phyloP scores from a whole-genome alignment of 2,329 filamentous ascomycete genomes.

The Zymoseptoria passerinii region DNA sequence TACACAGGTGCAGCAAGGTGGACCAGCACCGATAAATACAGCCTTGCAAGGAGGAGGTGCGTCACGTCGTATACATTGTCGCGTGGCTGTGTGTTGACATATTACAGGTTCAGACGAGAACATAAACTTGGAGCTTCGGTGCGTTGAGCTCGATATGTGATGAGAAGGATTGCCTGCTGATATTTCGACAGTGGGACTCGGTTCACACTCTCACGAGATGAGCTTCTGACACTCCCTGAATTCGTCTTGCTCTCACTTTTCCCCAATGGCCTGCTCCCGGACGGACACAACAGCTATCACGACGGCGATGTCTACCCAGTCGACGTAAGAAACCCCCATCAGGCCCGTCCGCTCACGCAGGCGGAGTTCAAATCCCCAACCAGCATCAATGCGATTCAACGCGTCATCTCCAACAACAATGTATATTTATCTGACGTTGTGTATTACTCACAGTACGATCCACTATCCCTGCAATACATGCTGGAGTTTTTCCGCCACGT shows the following conservation, averaged over 20 bases:
- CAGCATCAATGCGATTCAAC: constrained; percentile 32
- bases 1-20: constrained; percentile 95
- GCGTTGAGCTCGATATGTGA: constrained; percentile 29
- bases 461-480: constrained; percentile 95
- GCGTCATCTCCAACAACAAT: constrained; percentile 35
- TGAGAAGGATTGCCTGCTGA: constrained; percentile 11
- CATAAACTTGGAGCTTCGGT: constrained; percentile 91
- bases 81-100: not conserved
- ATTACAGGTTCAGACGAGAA: constrained; percentile 67
- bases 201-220: constrained; percentile 89
- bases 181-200: constrained; percentile 63
- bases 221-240: constrained; percentile 89
- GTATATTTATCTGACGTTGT: constrained; percentile 50
- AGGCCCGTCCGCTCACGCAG: constrained; percentile 25
- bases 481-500: constrained; percentile 95
- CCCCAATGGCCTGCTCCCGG: constrained; percentile 93
- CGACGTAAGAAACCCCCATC: constrained; percentile 59
- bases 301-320: constrained; percentile 94
- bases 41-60: constrained; percentile 54
- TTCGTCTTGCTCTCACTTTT: constrained; percentile 97
- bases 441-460: constrained; percentile 72
- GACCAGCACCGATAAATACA: constrained; percentile 74
- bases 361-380: constrained; percentile 21
- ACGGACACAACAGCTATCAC: constrained; percentile 88
- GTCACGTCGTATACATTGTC: not conserved